These are phyloP conservation scores for Sphaerosporella brunnea DNA, from an alignment of 495 filamentous ascomycete species.

Conservation along the genomic window DNA sequence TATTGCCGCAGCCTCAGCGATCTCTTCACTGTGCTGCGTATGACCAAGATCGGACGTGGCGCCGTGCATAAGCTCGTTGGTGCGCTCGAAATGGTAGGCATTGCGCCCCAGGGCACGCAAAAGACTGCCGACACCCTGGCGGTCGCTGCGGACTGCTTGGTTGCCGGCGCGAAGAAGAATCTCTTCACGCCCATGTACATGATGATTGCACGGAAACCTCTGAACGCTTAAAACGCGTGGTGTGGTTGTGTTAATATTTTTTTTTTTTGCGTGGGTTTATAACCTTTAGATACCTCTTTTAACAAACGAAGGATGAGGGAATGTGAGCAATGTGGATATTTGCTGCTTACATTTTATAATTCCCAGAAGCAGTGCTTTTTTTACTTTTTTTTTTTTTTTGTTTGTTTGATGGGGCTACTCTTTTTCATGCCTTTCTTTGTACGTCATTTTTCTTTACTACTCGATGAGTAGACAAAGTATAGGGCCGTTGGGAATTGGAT, in stretches of 20 bases:
- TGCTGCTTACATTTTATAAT: no score
- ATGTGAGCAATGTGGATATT: no score
- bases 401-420: no score
- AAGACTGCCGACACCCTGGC: conserved; percentile 89
- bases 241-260: background rate
- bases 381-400: background rate
- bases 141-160: conserved; percentile 66
- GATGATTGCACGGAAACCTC: conserved; percentile 90
- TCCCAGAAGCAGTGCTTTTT: background rate
- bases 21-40: conserved; percentile 65
- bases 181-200: conserved; percentile 98
- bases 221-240: conserved; percentile 14
- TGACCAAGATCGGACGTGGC: conserved; percentile 72
- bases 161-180: conserved; percentile 75
- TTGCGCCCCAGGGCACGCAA: conserved; percentile 73
- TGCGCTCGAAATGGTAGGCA: conserved; percentile 49
- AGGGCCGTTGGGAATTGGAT: no score
- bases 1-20: conserved; percentile 68
- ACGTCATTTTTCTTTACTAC: no score
- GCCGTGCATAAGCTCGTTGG: conserved; percentile 66
- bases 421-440: no score
- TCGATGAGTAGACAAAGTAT: no score
- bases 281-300: background rate
- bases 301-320: background rate
- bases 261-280: background rate